Evolutionary conservation across 139 green algal genomes (phyloP).

Genomic region (Medakamo hakoo): DNA sequence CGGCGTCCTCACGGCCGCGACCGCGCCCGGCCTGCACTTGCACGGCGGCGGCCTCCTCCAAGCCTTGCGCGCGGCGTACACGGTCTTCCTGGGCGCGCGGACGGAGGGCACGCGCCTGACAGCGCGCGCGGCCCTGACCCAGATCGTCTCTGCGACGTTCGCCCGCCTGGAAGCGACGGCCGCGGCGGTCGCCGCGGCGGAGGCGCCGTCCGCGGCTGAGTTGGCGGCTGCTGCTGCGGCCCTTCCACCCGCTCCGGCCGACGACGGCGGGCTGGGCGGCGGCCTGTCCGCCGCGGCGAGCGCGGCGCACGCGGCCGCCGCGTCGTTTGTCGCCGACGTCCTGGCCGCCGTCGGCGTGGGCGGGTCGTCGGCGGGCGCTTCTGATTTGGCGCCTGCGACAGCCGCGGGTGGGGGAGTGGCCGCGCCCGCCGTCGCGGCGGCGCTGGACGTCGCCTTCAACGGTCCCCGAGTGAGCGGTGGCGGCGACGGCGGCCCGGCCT

Average conservation of each 20-base stretch:
- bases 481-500: neutral
- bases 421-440: too few relatives aligned
- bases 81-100: conserved; percentile 81
- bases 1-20: conserved; percentile 72
- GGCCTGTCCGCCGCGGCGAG: too few relatives aligned
- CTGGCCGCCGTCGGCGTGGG: neutral
- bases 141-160: conserved; percentile 92
- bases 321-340: neutral
- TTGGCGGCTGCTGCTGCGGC: conserved; percentile 8
- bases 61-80: conserved; percentile 85
- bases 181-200: too few relatives aligned
- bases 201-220: neutral
- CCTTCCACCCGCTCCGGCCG: conserved; percentile 8
- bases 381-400: too few relatives aligned
- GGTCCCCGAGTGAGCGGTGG: neutral
- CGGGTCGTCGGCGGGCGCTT: too few relatives aligned
- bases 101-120: conserved; percentile 81
- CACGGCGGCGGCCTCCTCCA: conserved; percentile 57
- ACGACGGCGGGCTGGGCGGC: too few relatives aligned
- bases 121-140: conserved; percentile 76
- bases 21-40: conserved; percentile 56
- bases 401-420: neutral
- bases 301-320: too few relatives aligned
- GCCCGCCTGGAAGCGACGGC: conserved; percentile 72
- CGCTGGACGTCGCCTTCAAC: neutral